These are phyloP conservation scores for Globisporangium takayamanum DNA, from an alignment of 352 stramenopile genomes.

Conservation along the genomic window DNA sequence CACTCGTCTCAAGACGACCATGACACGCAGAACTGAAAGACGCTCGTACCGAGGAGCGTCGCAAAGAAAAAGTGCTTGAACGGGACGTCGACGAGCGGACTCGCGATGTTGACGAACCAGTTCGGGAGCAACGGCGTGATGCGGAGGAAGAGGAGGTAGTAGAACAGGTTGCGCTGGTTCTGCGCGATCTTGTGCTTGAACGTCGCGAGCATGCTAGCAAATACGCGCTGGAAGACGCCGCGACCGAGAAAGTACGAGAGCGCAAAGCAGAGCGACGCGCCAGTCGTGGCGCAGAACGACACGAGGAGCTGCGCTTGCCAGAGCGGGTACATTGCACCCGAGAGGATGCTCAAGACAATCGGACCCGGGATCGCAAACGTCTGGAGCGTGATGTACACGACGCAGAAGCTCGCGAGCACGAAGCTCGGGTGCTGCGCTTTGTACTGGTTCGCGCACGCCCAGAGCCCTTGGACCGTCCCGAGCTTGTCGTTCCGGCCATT, in stretches of 20 bases:
- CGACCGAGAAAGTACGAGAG: constrained; percentile 82
- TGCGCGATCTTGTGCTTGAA: constrained; percentile 84
- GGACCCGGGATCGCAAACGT: constrained; percentile 85
- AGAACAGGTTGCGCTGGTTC: constrained; percentile 83
- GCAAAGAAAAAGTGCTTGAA: constrained; percentile 85
- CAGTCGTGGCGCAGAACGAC: constrained; percentile 76
- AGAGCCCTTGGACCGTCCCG: constrained; percentile 70
- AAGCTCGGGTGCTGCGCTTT: constrained; percentile 65
- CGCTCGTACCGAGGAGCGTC: constrained; percentile 53
- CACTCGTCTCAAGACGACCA: neutral
- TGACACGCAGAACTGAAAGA: neutral
- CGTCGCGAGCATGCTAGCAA: constrained; percentile 61
- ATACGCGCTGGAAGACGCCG: constrained; percentile 57
- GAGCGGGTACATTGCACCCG: constrained; percentile 85
- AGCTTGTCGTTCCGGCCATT: constrained; percentile 83
- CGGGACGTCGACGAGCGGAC: constrained; percentile 72
- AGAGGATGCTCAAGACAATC: constrained; percentile 84
- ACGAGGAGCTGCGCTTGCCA: constrained; percentile 71
- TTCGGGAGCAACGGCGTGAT: constrained; percentile 85
- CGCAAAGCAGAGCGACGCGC: constrained; percentile 79
- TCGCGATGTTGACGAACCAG: constrained; percentile 89
- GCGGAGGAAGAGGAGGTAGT: constrained; percentile 87
- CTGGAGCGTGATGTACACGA: constrained; percentile 84
- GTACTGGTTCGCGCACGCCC: constrained; percentile 73
- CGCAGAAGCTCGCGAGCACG: constrained; percentile 72